Conservation (phyloP, 164 flowering plant species). For the Aristolochia californica region DNA sequence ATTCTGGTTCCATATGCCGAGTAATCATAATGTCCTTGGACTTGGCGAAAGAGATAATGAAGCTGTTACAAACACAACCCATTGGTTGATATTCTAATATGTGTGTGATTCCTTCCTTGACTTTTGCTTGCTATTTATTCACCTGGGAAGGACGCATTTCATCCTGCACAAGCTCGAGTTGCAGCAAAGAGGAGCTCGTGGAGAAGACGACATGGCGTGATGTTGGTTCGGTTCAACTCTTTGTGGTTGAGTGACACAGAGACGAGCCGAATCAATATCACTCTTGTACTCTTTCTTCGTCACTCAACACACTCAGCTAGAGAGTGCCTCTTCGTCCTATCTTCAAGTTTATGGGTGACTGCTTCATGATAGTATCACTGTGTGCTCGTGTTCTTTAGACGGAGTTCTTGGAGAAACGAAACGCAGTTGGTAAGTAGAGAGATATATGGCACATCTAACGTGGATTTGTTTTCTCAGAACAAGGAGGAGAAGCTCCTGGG, state of each 20-base stretch:
- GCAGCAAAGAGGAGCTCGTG: slow-evolving; percentile 3
- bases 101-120: not conserved
- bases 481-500: too few species aligned
- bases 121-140: slow-evolving; percentile 1
- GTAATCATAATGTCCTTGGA: not conserved
- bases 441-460: too few species aligned
- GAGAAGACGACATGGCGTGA: slow-evolving; percentile 48
- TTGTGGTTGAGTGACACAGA: not conserved
- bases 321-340: not conserved
- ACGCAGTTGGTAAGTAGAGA: too few species aligned
- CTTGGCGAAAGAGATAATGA: not conserved
- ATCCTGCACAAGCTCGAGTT: not conserved
- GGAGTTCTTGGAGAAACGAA: too few species aligned
- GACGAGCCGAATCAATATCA: slow-evolving; percentile 78
- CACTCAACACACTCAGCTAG: not conserved
- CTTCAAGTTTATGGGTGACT: too few species aligned
- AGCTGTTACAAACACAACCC: too few species aligned
- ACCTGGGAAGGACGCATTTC: not conserved
- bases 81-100: not conserved
- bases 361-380: too few species aligned
- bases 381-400: too few species aligned
- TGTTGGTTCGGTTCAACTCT: slow-evolving; percentile 44
- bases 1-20: slow-evolving; percentile 2
- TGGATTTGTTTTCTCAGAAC: too few species aligned
- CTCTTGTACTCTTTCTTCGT: slow-evolving; percentile 39